A percentile compares a stretch with the other conserved stretches of the same genome.
phyloP scores from a whole-genome alignment of 257 asterid genomes.

The Ballota nigra region DNA sequence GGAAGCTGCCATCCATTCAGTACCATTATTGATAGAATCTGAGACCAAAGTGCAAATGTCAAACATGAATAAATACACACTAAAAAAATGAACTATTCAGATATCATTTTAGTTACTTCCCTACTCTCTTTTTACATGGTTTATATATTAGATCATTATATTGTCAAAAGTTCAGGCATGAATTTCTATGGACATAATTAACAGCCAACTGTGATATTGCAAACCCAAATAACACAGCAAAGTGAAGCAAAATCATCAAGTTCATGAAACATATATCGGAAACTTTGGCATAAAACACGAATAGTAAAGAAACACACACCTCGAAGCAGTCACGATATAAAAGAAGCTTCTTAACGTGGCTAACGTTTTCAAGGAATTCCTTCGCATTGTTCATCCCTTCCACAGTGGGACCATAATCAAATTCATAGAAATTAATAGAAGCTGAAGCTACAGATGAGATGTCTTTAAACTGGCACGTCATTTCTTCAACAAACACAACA shows the following conservation, averaged over 20 bases:
- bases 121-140: too few species aligned
- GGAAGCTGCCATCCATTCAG: constrained; percentile 13
- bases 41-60: neutral
- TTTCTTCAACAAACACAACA: too few species aligned
- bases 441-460: neutral
- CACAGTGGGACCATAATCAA: too few species aligned
- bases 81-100: too few species aligned
- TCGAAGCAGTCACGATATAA: neutral
- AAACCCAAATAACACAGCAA: neutral
- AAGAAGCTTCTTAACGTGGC: neutral
- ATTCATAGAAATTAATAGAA: neutral
- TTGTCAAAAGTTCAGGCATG: neutral
- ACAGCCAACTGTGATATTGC: too few species aligned
- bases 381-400: neutral
- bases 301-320: neutral
- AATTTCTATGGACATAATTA: neutral
- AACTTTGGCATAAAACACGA: too few species aligned
- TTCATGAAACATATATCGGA: too few species aligned
- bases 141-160: too few species aligned
- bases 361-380: neutral
- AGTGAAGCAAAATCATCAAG: too few species aligned
- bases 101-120: too few species aligned
- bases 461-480: neutral
- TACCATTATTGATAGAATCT: constrained; percentile 6
- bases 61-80: too few species aligned